Conservation (phyloP, 345 rosid genomes). For the Eucalyptus victrix region DNA sequence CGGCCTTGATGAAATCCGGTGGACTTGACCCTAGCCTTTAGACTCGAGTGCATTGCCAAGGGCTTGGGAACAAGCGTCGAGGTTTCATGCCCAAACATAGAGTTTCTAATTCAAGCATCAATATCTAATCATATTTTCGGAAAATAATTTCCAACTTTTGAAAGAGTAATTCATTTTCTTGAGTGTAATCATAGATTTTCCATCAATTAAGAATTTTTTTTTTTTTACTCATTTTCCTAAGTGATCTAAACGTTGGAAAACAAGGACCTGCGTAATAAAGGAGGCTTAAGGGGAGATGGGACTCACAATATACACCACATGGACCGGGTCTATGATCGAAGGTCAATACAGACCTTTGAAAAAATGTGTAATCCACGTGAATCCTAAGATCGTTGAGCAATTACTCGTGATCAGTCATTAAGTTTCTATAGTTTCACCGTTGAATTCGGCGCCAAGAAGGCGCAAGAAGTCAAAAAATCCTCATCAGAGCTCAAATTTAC, state of each 20-base stretch:
- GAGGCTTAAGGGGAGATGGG: not conserved
- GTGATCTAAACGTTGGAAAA: fast-evolving
- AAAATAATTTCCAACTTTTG: no score
- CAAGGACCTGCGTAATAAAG: no score
- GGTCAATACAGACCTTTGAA: not conserved
- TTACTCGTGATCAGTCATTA: not conserved
- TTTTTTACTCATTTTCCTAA: no score
- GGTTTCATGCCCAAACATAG: not conserved
- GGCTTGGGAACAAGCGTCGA: not conserved
- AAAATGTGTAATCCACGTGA: not conserved
- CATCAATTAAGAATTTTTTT: fast-evolving
- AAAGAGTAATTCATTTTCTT: not conserved
- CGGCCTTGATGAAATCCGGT: fast-evolving
- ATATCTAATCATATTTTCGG: not conserved
- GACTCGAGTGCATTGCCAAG: not conserved
- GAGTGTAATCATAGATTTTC: not conserved
- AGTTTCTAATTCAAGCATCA: not conserved
- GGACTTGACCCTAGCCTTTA: not conserved
- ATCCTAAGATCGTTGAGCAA: not conserved
- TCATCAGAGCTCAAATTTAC: not conserved
- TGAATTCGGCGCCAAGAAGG: not conserved
- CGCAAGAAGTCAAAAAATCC: not conserved
- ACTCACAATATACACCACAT: not conserved
- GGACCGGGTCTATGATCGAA: not conserved
- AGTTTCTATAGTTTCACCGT: not conserved